A percentile compares a stretch with the other conserved stretches of the same genome.
Conservation (phyloP, 2,329 filamentous ascomycete species). For the Bertia moriformis region DNA sequence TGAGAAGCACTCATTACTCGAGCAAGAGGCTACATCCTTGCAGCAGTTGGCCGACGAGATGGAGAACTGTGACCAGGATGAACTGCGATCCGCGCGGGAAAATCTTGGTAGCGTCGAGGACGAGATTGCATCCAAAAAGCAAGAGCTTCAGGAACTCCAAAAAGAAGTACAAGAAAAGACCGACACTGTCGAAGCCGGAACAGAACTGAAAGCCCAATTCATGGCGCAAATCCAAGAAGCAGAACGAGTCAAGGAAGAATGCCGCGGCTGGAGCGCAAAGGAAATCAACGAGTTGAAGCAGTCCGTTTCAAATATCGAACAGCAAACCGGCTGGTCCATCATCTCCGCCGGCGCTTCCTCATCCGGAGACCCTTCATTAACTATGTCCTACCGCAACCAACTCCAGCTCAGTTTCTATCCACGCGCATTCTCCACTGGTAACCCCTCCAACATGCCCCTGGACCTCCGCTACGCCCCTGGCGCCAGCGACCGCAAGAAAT, state of each 20-base stretch:
- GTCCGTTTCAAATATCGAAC: slow-evolving; percentile 21
- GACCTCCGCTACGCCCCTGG: slow-evolving; percentile 9
- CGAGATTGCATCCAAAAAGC: slow-evolving; percentile 40
- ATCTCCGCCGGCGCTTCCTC: slow-evolving; percentile 15
- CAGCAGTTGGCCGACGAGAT: slow-evolving; percentile 42
- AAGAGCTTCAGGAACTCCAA: slow-evolving; percentile 35
- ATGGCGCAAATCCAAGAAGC: slow-evolving; percentile 49
- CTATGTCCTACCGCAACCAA: slow-evolving; percentile 22
- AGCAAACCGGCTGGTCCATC: slow-evolving; percentile 26
- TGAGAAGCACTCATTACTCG: slow-evolving; percentile 32
- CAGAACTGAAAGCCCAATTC: slow-evolving; percentile 41
- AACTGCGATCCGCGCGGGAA: slow-evolving; percentile 40
- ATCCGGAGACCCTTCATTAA: slow-evolving; percentile 16
- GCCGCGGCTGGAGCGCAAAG: slow-evolving; percentile 49
- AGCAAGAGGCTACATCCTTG: slow-evolving; percentile 33
- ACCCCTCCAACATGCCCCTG: slow-evolving; percentile 11
- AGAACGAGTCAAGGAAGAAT: slow-evolving; percentile 52
- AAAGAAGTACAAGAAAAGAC: slow-evolving; percentile 41
- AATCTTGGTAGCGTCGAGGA: slow-evolving; percentile 35
- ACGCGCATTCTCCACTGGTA: slow-evolving; percentile 13
- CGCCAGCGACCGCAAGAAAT: slow-evolving; percentile 6
- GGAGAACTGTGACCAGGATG: slow-evolving; percentile 46
- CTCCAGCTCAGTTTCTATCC: slow-evolving; percentile 25
- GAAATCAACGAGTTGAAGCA: slow-evolving; percentile 46
- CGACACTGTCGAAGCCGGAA: slow-evolving; percentile 31